phyloP scores from a whole-genome alignment of 495 filamentous ascomycete species.

The Penicillium odoratum region DNA sequence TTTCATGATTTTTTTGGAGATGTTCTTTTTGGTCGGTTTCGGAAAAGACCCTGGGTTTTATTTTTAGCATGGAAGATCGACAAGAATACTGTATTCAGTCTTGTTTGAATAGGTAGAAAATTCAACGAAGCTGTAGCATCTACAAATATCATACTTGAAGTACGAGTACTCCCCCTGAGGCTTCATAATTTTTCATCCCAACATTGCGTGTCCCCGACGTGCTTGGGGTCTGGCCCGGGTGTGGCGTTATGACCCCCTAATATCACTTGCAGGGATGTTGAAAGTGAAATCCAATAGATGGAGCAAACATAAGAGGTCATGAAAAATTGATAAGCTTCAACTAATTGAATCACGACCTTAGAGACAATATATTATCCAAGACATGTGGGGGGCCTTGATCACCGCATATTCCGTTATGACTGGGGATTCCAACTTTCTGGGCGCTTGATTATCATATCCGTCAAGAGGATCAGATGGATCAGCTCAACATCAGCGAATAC shows the following conservation, averaged over 20 bases:
- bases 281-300: background rate
- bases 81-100: background rate
- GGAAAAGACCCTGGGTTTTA: background rate
- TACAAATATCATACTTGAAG: too few relatives aligned
- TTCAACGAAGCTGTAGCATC: background rate
- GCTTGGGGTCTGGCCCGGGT: constrained; percentile 8
- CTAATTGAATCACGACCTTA: background rate
- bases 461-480: too few relatives aligned
- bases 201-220: constrained; percentile 15
- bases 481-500: too few relatives aligned
- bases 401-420: background rate
- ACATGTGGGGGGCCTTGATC: background rate
- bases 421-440: background rate
- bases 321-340: background rate
- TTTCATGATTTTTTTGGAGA: background rate
- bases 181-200: background rate
- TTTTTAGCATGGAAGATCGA: background rate
- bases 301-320: background rate
- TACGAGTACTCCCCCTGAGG: background rate
- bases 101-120: background rate
- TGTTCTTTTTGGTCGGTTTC: background rate
- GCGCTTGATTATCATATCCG: background rate
- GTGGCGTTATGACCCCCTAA: constrained; percentile 10
- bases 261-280: background rate
- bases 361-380: background rate